Base-by-base conservation (phyloP, 2,329 filamentous ascomycete genomes). In the Xylaria arbuscula region DNA sequence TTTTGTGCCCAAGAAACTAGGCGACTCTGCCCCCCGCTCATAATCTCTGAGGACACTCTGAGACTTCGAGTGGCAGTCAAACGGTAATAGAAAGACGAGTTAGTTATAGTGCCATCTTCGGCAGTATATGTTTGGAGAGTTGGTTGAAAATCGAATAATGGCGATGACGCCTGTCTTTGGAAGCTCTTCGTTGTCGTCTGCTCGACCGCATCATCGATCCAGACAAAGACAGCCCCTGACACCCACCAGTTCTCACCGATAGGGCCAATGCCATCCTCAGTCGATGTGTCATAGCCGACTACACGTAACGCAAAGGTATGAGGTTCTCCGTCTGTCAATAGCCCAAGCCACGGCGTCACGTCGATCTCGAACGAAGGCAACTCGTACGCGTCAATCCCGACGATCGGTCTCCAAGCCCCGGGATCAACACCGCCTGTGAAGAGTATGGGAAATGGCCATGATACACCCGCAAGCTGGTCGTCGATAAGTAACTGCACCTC, bases 401-500 rank as follows among this genome's bases (percentile, higher is more conserved):
- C 89, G 59, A 92, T 84, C 0, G 90, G 90, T n/a, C 88, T 83
- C 90, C 90, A 92, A 45, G 92, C 84, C 0, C 87, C 88, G 4
- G 90, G 89, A 1, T 88, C 87, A 15, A 92, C 82, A 0, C 90
- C 90, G 6, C 90, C 90, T 2, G 90, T 92, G 70, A 92, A 92
- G 57, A 92, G 88, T 19, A 90, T 82, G 0, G 90, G 89, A 66
- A 91, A 92, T 4, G 90, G 90, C 89, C 89, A 92, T 11, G 86
- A 85, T 3, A 91, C 86, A 1, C 90, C 90, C 10, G 89, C 89
- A 54, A 92, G 77, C 15, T 81, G 79, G 1, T 84, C 88, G 72
- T 92, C 89, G 53, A 92, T 89, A 55, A 86, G 83, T 0, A 92
- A 79, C 68, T 92, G 89, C 6, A 92, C 81, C 78, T 92, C 90